Base-by-base conservation (phyloP, 371 early-diverging fungal genomes). In the Mucor irregularis region DNA sequence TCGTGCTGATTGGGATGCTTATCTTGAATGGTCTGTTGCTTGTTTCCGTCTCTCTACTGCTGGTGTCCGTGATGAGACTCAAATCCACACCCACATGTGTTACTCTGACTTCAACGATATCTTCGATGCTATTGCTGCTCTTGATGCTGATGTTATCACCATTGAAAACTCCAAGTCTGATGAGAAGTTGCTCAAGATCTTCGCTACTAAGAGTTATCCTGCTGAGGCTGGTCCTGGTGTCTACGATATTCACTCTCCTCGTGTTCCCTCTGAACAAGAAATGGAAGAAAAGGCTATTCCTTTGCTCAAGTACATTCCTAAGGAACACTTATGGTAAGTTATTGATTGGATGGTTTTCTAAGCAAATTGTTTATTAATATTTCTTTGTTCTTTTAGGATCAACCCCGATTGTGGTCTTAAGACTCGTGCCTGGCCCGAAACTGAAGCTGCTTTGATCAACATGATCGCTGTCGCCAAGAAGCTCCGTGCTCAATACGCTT, bases 361-460 rank as follows among this genome's bases (percentile, higher is more conserved):
- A n/a, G n/a, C n/a, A n/a, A n/a, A n/a, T n/a, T n/a, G n/a, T n/a
- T n/a, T n/a, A n/a, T n/a, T n/a, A n/a, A n/a, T n/a, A n/a, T n/a
- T n/a, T n/a, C n/a, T n/a, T 24, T 42, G 0, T 25, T 42, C 42
- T 42, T n/a, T n/a, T n/a, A n/a, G 42, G 42, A 86, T 94, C 64
- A 97, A 97, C 86, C 98, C 98, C 53, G 98, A 97, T 81, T 97
- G 98, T 76, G 98, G 98, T 61, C 83, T 96, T 51, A 97, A 97
- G 88, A 95, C 97, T 53, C 88, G 98, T 67, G 90, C 87, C 47
- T 96, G 96, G 91, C 67, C 85, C 64, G 98, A 97, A 78, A 92
- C 92, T 53, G 87, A 91, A 75, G 88, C 85, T 62, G 86, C 94
- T 29, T 73, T 97, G 58, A 66, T 64, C 61, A 97, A 97, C 86